Evolutionary conservation across 306 rosid genomes (phyloP).

Genomic region (Nissolia schottii): DNA sequence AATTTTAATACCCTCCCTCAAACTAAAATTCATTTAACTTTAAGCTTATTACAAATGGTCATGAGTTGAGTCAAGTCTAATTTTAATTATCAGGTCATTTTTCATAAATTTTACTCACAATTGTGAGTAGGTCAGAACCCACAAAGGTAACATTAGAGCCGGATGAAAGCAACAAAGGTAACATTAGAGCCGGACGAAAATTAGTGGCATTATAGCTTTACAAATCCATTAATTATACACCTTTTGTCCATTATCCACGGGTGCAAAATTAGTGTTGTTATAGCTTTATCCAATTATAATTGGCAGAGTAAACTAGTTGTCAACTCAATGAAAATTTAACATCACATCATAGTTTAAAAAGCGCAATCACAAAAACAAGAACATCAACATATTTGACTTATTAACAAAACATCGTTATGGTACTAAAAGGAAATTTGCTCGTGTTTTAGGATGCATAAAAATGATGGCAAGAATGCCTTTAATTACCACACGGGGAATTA

Average conservation of each 20-base stretch:
- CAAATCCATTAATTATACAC: constrained; percentile 11
- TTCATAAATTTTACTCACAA: too few relatives aligned
- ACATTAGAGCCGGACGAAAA: too few relatives aligned
- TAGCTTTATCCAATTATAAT: constrained; percentile 34
- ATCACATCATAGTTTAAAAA: constrained; percentile 53
- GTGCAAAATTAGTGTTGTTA: constrained; percentile 1
- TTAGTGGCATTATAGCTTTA: too few relatives aligned
- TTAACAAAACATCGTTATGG: constrained; percentile 57
- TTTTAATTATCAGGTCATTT: too few relatives aligned
- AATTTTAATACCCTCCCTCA: too few relatives aligned
- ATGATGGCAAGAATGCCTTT: constrained; percentile 36
- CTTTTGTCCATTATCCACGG: constrained; percentile 29
- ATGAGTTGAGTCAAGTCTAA: too few relatives aligned
- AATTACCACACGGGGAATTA: constrained; percentile 39
- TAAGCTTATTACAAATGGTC: too few relatives aligned
- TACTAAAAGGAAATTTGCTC: constrained; percentile 43
- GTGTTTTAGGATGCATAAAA: constrained; percentile 52
- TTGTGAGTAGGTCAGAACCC: too few relatives aligned
- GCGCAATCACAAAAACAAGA: constrained; percentile 28
- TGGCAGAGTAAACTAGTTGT: constrained; percentile 31
- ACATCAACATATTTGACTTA: constrained; percentile 41
- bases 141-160: too few relatives aligned
- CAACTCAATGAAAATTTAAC: constrained; percentile 38
- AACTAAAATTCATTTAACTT: too few relatives aligned
- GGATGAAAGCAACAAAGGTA: too few relatives aligned